These are phyloP conservation scores for Rhododendron simsii DNA, from an alignment of 148 eudicot species.

Conservation along the genomic window DNA sequence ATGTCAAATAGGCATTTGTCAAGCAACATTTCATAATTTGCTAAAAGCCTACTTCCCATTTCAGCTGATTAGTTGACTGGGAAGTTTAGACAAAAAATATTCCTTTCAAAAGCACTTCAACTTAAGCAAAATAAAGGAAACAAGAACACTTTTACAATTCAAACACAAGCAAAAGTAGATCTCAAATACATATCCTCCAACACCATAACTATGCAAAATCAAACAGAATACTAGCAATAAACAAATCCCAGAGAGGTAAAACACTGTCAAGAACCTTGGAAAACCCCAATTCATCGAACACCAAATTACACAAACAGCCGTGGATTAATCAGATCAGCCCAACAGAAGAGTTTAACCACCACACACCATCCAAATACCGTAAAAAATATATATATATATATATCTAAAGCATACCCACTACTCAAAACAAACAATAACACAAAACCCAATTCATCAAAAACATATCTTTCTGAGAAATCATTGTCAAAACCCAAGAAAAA, in stretches of 20 bases:
- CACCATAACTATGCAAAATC: neutral
- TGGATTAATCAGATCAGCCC: constrained; percentile 35
- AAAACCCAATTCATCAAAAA: neutral
- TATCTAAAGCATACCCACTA: constrained; percentile 10
- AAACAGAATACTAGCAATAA: neutral
- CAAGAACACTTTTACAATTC: neutral
- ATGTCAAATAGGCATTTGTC: neutral
- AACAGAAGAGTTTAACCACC: neutral
- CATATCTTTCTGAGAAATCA: neutral
- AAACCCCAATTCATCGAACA: constrained; percentile 16
- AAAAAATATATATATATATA: no score
- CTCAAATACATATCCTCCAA: constrained; percentile 3
- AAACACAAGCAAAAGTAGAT: neutral
- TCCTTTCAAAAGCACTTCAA: neutral
- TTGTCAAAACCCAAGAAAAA: neutral
- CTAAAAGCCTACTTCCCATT: neutral
- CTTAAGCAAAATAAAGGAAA: neutral
- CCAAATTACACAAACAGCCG: neutral
- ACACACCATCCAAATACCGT: constrained; percentile 3
- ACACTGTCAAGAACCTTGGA: neutral
- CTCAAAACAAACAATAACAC: constrained; percentile 9
- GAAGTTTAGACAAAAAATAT: neutral
- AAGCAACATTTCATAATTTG: neutral
- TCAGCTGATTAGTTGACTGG: neutral
- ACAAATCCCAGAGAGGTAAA: constrained; percentile 7